Evolutionary conservation across 202 grass and related monocot genomes (phyloP), one percentile per base, ranked within the genome.

Genomic region (Digitaria exilis): DNA sequence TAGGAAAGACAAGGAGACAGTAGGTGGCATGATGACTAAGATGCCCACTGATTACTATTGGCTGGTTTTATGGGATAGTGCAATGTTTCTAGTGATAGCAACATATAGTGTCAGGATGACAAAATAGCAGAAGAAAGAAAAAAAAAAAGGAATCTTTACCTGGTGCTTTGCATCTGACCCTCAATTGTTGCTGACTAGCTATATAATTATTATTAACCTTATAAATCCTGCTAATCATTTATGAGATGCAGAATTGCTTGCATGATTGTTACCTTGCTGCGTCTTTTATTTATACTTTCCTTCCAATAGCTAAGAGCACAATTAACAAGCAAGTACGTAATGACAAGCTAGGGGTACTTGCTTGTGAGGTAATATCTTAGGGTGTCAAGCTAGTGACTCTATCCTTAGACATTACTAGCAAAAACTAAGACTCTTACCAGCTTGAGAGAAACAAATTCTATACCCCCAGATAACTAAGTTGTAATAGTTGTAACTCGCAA

Each of bases 11-110:
- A 57, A 37, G 42, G 84, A 67, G 51, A 74, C 60, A 89, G 69
- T 80, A 76, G 70, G 78, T 86, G 52, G 55, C 34, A 87, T 91
- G 58, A 86, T 79, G 82, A 88, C 71, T 70, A 85, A 88, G 71
- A 77, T 86, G 79, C 75, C 84, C 42, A 80, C 34, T 75, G 69
- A 80, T 88, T 88, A 88, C 69, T 84, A 77, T 86, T 86, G 68
- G 60, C 35, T 39, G 7, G 84, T 86, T 90, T 90, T 90, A 63
- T 83, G 74, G 43, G 79, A 83, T 37, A 77, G 45, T 82, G 78
- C 64, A 62, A 73, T 79, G 41, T 75, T 88, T 86, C 60, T 59
- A 61, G 68, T 57, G 79, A 91, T 65, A 91, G 63, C 71, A 73
- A 75, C 82, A 83, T 59, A 58, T 58, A 58, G 22, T 74, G 78